These are phyloP conservation scores for Fraxinus sp. DNA, from an alignment of 305 asterid genomes.

Conservation along the genomic window DNA sequence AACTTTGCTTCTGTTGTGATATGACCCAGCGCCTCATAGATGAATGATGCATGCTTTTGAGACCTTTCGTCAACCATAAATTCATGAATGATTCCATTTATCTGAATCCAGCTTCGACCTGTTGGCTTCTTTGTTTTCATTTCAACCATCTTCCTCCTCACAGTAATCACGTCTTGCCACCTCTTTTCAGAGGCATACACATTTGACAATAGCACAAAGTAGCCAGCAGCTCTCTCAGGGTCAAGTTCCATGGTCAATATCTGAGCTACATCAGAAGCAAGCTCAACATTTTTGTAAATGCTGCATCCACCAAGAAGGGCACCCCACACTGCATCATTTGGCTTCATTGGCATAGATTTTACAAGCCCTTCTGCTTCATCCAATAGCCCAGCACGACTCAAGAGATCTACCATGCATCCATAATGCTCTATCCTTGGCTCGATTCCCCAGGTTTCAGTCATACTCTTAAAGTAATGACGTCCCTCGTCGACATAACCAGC, in stretches of 20 bases:
- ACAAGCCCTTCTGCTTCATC: constrained; percentile 62
- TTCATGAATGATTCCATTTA: constrained; percentile 41
- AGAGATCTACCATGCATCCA: constrained; percentile 85
- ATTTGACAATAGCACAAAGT: constrained; percentile 63
- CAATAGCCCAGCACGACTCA: constrained; percentile 74
- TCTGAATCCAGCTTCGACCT: constrained; percentile 71
- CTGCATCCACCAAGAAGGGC: constrained; percentile 84
- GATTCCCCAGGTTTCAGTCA: constrained; percentile 56
- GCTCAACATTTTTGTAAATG: constrained; percentile 55
- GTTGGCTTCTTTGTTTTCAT: constrained; percentile 51
- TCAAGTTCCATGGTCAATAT: constrained; percentile 45
- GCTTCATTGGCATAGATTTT: constrained; percentile 71
- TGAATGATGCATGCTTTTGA: constrained; percentile 37
- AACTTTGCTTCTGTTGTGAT: background rate
- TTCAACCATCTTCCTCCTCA: constrained; percentile 51
- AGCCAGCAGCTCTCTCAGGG: constrained; percentile 52
- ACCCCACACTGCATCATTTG: constrained; percentile 83
- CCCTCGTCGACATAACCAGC: constrained; percentile 65
- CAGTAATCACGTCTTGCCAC: constrained; percentile 64
- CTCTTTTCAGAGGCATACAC: constrained; percentile 59
- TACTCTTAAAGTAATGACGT: constrained; percentile 46
- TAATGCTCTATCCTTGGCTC: constrained; percentile 48
- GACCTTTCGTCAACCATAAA: constrained; percentile 53
- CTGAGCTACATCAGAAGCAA: constrained; percentile 56
- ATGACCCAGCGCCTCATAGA: constrained; percentile 21